Conservation (phyloP, 1,284 basidiomycete genomes). For the Limonomyces culmigenus region DNA sequence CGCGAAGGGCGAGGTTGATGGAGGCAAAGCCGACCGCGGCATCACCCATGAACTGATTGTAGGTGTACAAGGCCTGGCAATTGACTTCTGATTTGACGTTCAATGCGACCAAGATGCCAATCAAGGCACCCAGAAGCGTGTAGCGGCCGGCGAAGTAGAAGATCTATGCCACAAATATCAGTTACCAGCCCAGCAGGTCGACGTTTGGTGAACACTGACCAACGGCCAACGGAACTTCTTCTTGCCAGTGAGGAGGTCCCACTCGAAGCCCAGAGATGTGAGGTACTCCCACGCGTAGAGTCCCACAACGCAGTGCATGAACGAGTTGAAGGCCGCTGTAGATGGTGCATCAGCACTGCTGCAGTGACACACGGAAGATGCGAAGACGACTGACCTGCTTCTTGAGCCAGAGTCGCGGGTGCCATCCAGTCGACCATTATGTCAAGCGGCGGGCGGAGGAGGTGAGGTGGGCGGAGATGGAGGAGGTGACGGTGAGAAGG, state of each 20-base stretch:
- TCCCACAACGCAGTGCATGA: constrained; percentile 52
- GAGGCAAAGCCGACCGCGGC: constrained; percentile 58
- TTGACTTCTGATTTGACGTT: too few relatives aligned
- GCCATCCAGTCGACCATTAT: too few relatives aligned
- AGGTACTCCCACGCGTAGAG: constrained; percentile 42
- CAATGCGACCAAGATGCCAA: constrained; percentile 48
- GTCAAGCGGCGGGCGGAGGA: too few relatives aligned
- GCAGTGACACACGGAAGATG: too few relatives aligned
- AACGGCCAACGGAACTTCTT: constrained; percentile 32
- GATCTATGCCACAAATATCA: constrained; percentile 24
- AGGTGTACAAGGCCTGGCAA: constrained; percentile 57
- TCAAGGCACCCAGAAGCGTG: constrained; percentile 43
- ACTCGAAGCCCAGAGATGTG: constrained; percentile 51
- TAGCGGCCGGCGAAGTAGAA: constrained; percentile 67
- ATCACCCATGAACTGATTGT: constrained; percentile 56
- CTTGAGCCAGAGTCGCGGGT: too few relatives aligned
- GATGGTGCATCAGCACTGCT: too few relatives aligned
- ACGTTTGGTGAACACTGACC: constrained; percentile 9
- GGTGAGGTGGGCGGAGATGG: too few relatives aligned
- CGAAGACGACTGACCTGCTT: too few relatives aligned
- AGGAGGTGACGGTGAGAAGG: too few relatives aligned
- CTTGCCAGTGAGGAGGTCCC: constrained; percentile 40
- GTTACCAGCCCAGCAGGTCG: too few relatives aligned
- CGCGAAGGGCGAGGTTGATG: constrained; percentile 63
- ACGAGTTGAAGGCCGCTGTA: constrained; percentile 46